phyloP scores from a whole-genome alignment of 2,329 filamentous ascomycete genomes.

The Ophiostoma montium region DNA sequence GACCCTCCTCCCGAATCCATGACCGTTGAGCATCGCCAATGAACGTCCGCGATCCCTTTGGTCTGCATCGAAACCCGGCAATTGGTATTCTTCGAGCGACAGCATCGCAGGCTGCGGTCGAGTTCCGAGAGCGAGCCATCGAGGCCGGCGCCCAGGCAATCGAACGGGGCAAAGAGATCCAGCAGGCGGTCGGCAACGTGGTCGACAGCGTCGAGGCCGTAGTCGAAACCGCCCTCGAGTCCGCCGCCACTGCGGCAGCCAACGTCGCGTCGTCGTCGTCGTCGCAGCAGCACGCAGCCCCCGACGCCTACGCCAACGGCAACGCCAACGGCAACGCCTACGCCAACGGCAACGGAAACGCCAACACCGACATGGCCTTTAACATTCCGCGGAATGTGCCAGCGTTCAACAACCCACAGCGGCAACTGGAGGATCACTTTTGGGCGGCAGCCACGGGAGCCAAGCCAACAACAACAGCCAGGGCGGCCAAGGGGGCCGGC shows the following conservation, averaged over 20 bases:
- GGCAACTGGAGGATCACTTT: slow-evolving; percentile 49
- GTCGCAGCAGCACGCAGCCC: too few species aligned
- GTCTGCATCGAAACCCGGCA: slow-evolving; percentile 22
- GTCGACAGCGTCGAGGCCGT: slow-evolving; percentile 9
- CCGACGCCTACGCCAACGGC: too few species aligned
- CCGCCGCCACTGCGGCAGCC: neutral
- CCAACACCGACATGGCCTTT: slow-evolving; percentile 45
- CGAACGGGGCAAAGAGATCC: slow-evolving; percentile 25
- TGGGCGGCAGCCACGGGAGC: slow-evolving; percentile 37
- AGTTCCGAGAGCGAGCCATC: slow-evolving; percentile 33
- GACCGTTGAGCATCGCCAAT: slow-evolving; percentile 16
- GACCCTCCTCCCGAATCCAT: neutral
- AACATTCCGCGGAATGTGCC: slow-evolving; percentile 55
- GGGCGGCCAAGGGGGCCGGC: neutral
- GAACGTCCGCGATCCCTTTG: slow-evolving; percentile 30
- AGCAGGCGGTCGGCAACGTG: slow-evolving; percentile 17
- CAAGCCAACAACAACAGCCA: too few species aligned
- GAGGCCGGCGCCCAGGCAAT: slow-evolving; percentile 34
- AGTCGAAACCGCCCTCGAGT: slow-evolving; percentile 6
- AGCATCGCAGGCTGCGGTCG: slow-evolving; percentile 29
- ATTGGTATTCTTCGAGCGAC: slow-evolving; percentile 34
- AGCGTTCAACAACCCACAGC: slow-evolving; percentile 50
- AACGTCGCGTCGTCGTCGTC: slow-evolving; percentile 12
- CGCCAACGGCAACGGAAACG: too few species aligned
- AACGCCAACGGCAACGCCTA: too few species aligned